A percentile compares a stretch with the other conserved stretches of the same genome.
These are phyloP conservation scores for Mycena olivaceomarginata DNA, from an alignment of 768 basidiomycete species.

Conservation along the genomic window DNA sequence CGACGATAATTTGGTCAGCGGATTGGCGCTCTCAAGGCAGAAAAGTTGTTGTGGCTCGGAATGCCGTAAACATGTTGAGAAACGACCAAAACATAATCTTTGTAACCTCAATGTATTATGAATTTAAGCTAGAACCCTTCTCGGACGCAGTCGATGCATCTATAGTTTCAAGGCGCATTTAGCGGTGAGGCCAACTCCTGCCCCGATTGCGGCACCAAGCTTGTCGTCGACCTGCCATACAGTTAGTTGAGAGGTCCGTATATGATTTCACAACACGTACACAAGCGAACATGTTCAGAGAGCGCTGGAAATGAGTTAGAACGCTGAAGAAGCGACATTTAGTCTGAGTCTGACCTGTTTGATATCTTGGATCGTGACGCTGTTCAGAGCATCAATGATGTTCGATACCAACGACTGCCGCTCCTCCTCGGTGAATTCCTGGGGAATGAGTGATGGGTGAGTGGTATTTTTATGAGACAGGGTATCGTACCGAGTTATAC, in stretches of 20 bases:
- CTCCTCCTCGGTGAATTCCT: constrained; percentile 41
- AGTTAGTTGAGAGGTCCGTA: not conserved
- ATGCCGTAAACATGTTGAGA: too few species aligned
- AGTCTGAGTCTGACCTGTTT: constrained; percentile 33
- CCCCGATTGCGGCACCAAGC: constrained; percentile 10
- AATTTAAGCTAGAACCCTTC: too few species aligned
- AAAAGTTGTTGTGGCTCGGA: too few species aligned
- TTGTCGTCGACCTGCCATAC: constrained; percentile 2
- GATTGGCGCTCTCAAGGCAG: too few species aligned
- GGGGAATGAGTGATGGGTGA: not conserved
- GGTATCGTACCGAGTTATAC: constrained; percentile 33
- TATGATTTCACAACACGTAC: constrained; percentile 6
- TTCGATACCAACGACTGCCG: constrained; percentile 35
- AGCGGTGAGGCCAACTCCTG: constrained; percentile 1
- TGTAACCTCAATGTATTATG: too few species aligned
- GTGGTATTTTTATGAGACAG: not conserved
- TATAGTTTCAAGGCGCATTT: not conserved
- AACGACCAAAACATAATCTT: too few species aligned
- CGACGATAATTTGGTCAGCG: too few species aligned
- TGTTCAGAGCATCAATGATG: constrained; percentile 34
- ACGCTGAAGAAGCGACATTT: not conserved
- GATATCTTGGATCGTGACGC: constrained; percentile 19
- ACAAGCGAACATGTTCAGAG: constrained; percentile 44
- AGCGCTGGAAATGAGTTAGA: constrained; percentile 27
- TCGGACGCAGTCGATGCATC: not conserved